Evolutionary conservation across 306 rosid species (phyloP).

Genomic region (Trifolium pratense): DNA sequence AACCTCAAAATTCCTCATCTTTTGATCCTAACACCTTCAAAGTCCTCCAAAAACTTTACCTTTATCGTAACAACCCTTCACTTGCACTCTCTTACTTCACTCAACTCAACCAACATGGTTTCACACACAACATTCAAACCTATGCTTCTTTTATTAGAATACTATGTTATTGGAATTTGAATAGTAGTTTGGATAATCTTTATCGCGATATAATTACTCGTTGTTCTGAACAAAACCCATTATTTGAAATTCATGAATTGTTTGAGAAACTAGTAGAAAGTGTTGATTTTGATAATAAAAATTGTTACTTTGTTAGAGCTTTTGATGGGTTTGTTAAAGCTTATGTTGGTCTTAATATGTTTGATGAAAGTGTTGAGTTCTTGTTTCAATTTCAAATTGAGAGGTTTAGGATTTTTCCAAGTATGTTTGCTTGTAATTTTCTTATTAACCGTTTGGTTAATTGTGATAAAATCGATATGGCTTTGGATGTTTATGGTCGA

Average conservation of each 20-base stretch:
- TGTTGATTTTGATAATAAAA: conserved; percentile 16
- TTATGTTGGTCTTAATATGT: conserved; percentile 62
- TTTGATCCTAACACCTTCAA: conserved; percentile 36
- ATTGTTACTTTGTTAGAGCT: conserved; percentile 43
- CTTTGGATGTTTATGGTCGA: conserved; percentile 58
- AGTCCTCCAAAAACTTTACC: conserved; percentile 50
- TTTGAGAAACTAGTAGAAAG: conserved; percentile 47
- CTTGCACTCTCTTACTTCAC: conserved; percentile 56
- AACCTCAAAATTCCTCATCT: conserved; percentile 4
- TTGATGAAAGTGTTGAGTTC: conserved; percentile 69
- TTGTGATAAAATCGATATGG: conserved; percentile 52
- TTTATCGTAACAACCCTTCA: conserved; percentile 51
- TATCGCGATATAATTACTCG: conserved; percentile 52
- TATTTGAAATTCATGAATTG: conserved; percentile 49
- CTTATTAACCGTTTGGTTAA: conserved; percentile 68
- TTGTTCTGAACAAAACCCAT: conserved; percentile 33
- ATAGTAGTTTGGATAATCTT: conserved; percentile 59
- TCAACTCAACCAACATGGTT: conserved; percentile 51
- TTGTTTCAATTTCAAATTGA: conserved; percentile 46
- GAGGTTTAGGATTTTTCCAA: conserved; percentile 62
- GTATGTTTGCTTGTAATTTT: conserved; percentile 65
- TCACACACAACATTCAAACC: conserved; percentile 54
- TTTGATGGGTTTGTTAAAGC: conserved; percentile 64
- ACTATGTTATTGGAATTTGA: conserved; percentile 61
- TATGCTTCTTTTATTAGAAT: conserved; percentile 62